Evolutionary conservation across 805 yeast genomes (phyloP), one percentile per base, ranked within the genome.

Genomic region (Candida maesae): DNA sequence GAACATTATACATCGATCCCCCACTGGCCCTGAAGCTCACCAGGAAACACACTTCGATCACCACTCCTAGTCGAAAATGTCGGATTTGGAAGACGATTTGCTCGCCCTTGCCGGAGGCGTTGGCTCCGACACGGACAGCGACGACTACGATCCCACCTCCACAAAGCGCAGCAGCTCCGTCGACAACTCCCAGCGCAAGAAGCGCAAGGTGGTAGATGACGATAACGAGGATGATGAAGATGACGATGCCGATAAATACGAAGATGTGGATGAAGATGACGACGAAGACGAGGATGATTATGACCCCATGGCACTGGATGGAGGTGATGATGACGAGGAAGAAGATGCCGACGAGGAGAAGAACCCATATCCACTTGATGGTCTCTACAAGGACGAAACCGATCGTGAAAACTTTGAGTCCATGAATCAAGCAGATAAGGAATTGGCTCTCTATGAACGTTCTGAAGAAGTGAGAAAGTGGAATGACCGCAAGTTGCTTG

Each of bases 281-380:
- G 63, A 58, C 6, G 70, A n/a, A n/a, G n/a, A 59, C n/a, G 67
- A 60, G 9, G 71, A 64, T 6, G 70, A 63, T 6, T 72, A 67
- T 25, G 73, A 70, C 42, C 75, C 65, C 23, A 68, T 65, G 23
- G 67, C 64, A 35, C 62, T 63, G 7, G 63, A n/a, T n/a, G n/a
- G 55, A 2, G 60, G 49, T 25, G 66, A 57, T n/a, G 69, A 64
- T 31, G 65, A 60, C 9, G 64, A 59, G 13, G 69, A 64, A 29
- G 65, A 60, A 8, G 64, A 59, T 2, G 61, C 58, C 1, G 70
- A 61, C 1, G 68, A 61, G 17, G 74, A 67, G 38, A 61, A 55
- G 33, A 82, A 84, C 55, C 99, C 98, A 9, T 93, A 90, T 60
- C 99, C 99, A 2, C 64, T 91, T 39, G 96, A 89, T 57, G 96